Evolutionary conservation across 23 red algal species (phyloP), one percentile per base, ranked within the genome.

Genomic region (Gracilaria domingensis): DNA sequence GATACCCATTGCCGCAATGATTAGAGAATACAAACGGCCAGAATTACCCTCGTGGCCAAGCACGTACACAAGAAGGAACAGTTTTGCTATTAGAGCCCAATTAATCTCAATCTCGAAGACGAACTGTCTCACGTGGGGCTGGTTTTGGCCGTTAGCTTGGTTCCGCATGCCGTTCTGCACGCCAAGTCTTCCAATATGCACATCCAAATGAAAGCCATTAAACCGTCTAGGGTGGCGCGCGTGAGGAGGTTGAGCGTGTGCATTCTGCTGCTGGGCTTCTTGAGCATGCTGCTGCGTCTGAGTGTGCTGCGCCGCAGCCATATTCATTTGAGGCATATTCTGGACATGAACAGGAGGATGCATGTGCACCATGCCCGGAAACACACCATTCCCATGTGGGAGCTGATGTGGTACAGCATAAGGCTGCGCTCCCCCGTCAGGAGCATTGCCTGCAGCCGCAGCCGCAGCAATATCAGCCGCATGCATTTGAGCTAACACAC

Each of bases 81-180:
- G 75, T 80, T 92, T 96, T 37, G 81, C 58, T 8, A 92, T 77
- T 23, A 96, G 75, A 50, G 74, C 61, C 94, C 94, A 96, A 24
- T 96, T 89, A 62, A 96, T 57, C 69, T 96, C 80, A 80, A 96
- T 87, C 49, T 84, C 79, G 54, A 92, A 92, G 13, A 92, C 89
- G 55, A 66, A 91, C 40, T 75, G 88, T 30, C 84, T 65, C 39
- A 95, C 82, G 61, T 75, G 87, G 1, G 66, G 51, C 44, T 89
- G 48, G 20, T 67, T 71, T 14, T 67, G 82, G 73, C 40, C 59
- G 50, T 70, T 74, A 24, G 61, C 28, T 49, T 24, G 42, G 42
- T 73, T 53, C 5, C 40, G 47, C 40, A 75, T 33, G 5, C 64
- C 67, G n/a, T 87, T 53, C 30, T 71, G 55, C 26, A 65, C 5